Base-by-base conservation (phyloP, 208 protist genomes). In the Leishmania tropica region DNA sequence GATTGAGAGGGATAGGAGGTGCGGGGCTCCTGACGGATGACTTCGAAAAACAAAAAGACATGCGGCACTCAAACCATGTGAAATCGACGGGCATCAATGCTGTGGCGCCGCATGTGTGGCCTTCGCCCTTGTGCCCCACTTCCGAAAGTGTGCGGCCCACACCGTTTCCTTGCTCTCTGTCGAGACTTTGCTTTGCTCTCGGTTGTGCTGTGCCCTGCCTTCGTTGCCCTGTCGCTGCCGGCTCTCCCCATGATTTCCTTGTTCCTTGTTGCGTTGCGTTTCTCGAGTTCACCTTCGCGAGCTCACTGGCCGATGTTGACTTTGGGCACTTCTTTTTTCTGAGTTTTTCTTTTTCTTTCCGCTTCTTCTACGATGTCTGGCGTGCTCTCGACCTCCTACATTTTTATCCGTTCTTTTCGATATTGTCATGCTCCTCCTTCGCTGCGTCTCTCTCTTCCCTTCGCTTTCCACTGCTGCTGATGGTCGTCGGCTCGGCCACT, bases 321-420 rank as follows among this genome's bases (percentile, higher is more conserved):
- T 31, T 15, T 17, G 62, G 31, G 62, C 31, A 8, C 68, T 28
- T 73, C 40, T 31, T 48, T 21, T 73, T 73, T 76, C 47, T 54
- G 11, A 53, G 31, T 45, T 58, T 56, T 72, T 53, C 68, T 75
- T 31, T 0, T 31, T 31, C 5, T 11, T 31, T 62, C 28, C 1
- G 6, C 56, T 62, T 83, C 37, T 71, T 77, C 51, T 58, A 35
- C 81, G 24, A 54, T 71, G 24, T 51, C 35, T 45, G 31, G 75
- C 62, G 21, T 19, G 75, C 64, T 24, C 5, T 84, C 21, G 35
- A 15, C 54, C 31, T 58, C 28, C 0, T 86, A 19, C 13, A 28
- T 48, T 74, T 3, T 74, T 74, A 45, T 74, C 68, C 42, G 68
- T 42, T 74, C 45, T 28, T 47, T 47, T 74, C 68, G 45, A 53